phyloP scores from a whole-genome alignment of 371 early-diverging fungal species.

The Mucor plumbeus region DNA sequence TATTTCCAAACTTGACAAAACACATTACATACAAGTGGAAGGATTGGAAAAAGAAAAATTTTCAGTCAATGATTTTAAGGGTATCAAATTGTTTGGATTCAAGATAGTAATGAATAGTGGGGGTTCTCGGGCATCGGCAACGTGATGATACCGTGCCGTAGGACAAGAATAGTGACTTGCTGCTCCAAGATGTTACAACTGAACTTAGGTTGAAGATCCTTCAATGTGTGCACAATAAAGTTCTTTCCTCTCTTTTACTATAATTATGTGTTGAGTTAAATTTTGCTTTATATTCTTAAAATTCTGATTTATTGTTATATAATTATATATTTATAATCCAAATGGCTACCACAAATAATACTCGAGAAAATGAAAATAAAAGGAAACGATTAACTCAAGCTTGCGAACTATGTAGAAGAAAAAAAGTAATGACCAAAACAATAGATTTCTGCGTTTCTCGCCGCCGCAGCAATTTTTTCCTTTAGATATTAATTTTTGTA shows the following conservation, averaged over 20 bases:
- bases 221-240: too few species aligned
- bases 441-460: not conserved
- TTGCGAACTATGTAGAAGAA: slow-evolving; percentile 80
- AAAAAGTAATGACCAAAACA: slow-evolving; percentile 60
- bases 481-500: not conserved
- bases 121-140: not conserved
- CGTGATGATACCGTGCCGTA: not conserved
- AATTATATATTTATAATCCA: not conserved
- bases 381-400: slow-evolving; percentile 81
- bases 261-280: not conserved
- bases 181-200: not conserved
- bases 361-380: slow-evolving; percentile 37
- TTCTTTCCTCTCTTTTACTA: too few species aligned
- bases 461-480: slow-evolving; percentile 12
- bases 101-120: not conserved
- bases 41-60: not conserved
- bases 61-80: not conserved
- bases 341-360: not conserved
- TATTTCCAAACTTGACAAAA: not conserved
- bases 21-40: not conserved
- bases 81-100: not conserved
- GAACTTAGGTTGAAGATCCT: too few species aligned
- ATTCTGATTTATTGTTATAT: not conserved
- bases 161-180: not conserved
- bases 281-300: not conserved